phyloP scores from a whole-genome alignment of 176 grass and related monocot species.

The bread wheat (Triticum aestivum) region DNA sequence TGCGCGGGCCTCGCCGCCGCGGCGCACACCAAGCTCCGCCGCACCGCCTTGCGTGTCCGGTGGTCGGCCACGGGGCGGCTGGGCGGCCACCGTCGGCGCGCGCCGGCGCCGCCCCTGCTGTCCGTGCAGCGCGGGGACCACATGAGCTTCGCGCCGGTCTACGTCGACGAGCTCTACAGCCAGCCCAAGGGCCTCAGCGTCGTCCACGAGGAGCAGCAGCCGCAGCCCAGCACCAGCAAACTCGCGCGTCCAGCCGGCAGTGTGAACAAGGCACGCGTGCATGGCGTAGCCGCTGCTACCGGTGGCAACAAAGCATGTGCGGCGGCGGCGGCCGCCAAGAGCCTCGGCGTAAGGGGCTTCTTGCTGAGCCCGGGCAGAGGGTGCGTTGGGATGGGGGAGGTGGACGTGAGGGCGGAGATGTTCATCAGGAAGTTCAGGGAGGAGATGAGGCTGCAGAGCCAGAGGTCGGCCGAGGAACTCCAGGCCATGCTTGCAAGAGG shows the following conservation, averaged over 20 bases:
- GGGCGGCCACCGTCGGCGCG: neutral
- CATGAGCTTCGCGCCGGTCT: constrained; percentile 41
- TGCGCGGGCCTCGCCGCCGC: constrained; percentile 23
- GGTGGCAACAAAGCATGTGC: neutral
- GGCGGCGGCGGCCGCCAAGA: neutral
- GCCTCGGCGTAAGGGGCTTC: constrained; percentile 13
- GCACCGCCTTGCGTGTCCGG: neutral
- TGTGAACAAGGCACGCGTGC: neutral
- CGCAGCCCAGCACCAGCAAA: neutral
- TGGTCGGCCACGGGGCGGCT: neutral
- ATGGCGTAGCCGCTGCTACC: neutral
- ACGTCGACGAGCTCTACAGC: constrained; percentile 65
- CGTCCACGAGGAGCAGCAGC: neutral
- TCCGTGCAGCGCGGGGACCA: neutral
- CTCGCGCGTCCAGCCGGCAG: neutral
- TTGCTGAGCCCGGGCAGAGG: constrained; percentile 30
- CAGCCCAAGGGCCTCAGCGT: constrained; percentile 9
- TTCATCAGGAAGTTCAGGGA: constrained; percentile 83
- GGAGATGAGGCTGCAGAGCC: constrained; percentile 82
- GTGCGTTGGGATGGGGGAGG: constrained; percentile 41
- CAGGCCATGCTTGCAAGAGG: constrained; percentile 58
- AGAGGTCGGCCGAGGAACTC: constrained; percentile 60
- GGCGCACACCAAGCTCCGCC: constrained; percentile 24
- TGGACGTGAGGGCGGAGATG: constrained; percentile 70
- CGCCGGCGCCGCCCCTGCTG: neutral